Percentiles rank a stretch among this genome's conserved stretches.
Evolutionary conservation across 2,329 filamentous ascomycete genomes (phyloP).

Genomic region (Shiraia bambusicola): DNA sequence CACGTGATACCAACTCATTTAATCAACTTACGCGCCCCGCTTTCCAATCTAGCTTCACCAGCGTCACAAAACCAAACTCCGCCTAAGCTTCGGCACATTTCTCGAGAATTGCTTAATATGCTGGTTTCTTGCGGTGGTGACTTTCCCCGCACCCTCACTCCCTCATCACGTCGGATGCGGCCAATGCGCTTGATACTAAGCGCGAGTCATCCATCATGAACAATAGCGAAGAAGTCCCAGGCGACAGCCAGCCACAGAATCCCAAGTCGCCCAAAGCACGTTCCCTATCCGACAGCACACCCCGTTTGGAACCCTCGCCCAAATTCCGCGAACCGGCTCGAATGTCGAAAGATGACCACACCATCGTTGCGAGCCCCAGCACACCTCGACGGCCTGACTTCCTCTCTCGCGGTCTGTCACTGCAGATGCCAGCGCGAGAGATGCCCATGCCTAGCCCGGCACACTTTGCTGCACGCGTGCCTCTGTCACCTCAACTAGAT

Average conservation of each 20-base stretch:
- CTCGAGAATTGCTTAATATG: slow-evolving; percentile 20
- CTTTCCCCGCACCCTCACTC: slow-evolving; percentile 8
- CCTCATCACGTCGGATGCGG: slow-evolving; percentile 23
- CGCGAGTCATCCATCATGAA: slow-evolving; percentile 15
- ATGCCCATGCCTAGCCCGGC: slow-evolving; percentile 49
- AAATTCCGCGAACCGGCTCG: slow-evolving; percentile 46
- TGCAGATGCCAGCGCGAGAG: slow-evolving; percentile 67
- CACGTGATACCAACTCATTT: slow-evolving; percentile 18
- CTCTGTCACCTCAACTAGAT: slow-evolving; percentile 84
- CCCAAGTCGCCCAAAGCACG: slow-evolving; percentile 44
- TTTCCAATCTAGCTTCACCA: slow-evolving; percentile 8
- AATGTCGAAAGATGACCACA: slow-evolving; percentile 50
- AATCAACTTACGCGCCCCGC: slow-evolving; percentile 26
- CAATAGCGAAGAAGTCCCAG: slow-evolving; percentile 22
- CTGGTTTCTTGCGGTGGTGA: slow-evolving; percentile 13
- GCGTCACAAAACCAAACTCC: slow-evolving; percentile 1
- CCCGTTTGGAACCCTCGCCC: slow-evolving; percentile 49
- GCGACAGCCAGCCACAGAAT: slow-evolving; percentile 31
- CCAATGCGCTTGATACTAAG: slow-evolving; percentile 22
- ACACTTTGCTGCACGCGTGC: slow-evolving; percentile 59
- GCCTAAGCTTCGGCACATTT: slow-evolving; percentile 1
- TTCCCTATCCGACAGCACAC: slow-evolving; percentile 49
- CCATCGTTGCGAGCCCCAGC: slow-evolving; percentile 43
- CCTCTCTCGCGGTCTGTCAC: slow-evolving; percentile 63
- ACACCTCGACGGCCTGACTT: slow-evolving; percentile 73